Percentiles rank a stretch among this genome's conserved stretches.
Conservation (phyloP, 1,284 basidiomycete genomes). For the Austroboletus niveus region DNA sequence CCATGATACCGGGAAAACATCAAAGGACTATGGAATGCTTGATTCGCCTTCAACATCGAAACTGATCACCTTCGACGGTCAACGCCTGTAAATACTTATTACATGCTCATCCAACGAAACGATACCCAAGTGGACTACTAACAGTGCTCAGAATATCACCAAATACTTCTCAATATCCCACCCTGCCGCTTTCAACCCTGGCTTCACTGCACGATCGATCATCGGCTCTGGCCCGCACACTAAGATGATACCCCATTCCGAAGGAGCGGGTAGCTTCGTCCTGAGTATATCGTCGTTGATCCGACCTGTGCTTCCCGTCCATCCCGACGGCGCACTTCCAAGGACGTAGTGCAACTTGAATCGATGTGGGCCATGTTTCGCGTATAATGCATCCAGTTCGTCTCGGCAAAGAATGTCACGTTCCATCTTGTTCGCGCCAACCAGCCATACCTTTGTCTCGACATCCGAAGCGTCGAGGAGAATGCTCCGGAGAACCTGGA, state of each 20-base stretch:
- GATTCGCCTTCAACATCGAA: too few species aligned
- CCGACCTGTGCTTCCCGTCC: slow-evolving; percentile 45
- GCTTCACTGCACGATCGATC: slow-evolving; percentile 33
- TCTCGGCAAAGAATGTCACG: slow-evolving; percentile 53
- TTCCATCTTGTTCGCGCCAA: slow-evolving; percentile 52
- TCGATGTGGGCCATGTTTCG: slow-evolving; percentile 33
- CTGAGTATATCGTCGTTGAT: slow-evolving; percentile 42
- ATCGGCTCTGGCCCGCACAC: slow-evolving; percentile 55
- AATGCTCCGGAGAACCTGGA: slow-evolving; percentile 52
- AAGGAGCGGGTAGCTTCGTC: slow-evolving; percentile 41
- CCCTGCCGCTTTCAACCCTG: slow-evolving; percentile 22
- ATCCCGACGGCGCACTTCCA: slow-evolving; percentile 33
- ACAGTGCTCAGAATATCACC: slow-evolving; percentile 26
- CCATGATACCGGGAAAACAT: too few species aligned
- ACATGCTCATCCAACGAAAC: neutral
- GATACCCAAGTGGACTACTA: too few species aligned
- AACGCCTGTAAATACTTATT: neutral
- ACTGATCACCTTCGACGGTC: too few species aligned
- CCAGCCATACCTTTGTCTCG: slow-evolving; percentile 47
- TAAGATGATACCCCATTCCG: slow-evolving; percentile 42
- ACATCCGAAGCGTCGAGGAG: slow-evolving; percentile 41
- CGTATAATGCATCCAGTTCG: slow-evolving; percentile 47
- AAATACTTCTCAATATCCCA: slow-evolving; percentile 27
- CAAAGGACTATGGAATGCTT: too few species aligned
- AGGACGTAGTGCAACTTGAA: slow-evolving; percentile 51